A percentile compares a stretch with the other conserved stretches of the same genome.
phyloP scores from a whole-genome alignment of 176 grass and related monocot species.

The Otatea glauca region DNA sequence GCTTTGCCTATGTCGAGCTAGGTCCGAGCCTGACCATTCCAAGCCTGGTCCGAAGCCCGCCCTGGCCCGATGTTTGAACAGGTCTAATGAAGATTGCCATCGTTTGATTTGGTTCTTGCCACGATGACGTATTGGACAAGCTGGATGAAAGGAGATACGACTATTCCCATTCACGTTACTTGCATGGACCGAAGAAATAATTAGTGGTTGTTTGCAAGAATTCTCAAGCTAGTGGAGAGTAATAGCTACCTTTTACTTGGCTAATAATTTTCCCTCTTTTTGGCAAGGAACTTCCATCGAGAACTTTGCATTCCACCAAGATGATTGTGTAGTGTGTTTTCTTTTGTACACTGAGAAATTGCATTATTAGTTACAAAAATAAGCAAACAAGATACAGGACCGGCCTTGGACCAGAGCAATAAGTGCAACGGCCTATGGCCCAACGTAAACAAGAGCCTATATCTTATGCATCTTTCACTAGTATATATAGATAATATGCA shows the following conservation, averaged over 20 bases:
- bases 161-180: background rate
- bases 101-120: background rate
- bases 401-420: too few species aligned
- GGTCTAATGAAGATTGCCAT: background rate
- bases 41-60: too few species aligned
- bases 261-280: background rate
- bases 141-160: background rate
- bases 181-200: conserved; percentile 1
- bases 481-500: too few species aligned
- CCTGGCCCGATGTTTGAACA: too few species aligned
- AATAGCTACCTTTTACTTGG: background rate
- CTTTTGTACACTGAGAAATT: background rate
- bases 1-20: too few species aligned
- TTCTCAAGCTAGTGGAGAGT: background rate
- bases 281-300: background rate
- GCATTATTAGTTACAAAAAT: too few species aligned
- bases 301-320: background rate
- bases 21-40: too few species aligned
- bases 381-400: background rate
- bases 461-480: too few species aligned
- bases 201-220: conserved; percentile 23
- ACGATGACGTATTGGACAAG: background rate
- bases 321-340: background rate
- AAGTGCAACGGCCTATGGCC: too few species aligned
- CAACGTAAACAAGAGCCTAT: too few species aligned